These are phyloP conservation scores for Pterocarpus santalinus DNA, from an alignment of 306 rosid species.

Conservation along the genomic window DNA sequence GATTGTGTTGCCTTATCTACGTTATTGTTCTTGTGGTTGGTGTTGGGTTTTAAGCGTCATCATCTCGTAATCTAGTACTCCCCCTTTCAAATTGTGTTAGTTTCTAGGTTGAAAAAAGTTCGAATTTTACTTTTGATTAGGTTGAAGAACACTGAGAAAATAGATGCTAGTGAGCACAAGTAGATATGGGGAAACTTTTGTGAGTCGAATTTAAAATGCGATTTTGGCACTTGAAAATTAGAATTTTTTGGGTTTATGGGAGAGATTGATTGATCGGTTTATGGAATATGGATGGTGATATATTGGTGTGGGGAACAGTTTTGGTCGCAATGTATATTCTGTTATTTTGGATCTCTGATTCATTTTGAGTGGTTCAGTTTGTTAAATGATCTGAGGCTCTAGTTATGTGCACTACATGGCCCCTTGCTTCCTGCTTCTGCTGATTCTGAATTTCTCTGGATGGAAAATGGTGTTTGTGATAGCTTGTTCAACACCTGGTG, in stretches of 20 bases:
- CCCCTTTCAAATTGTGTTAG: background rate
- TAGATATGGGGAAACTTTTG: background rate
- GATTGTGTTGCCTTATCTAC: background rate
- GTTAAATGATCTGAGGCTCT: background rate
- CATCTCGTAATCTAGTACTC: background rate
- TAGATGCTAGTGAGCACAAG: background rate
- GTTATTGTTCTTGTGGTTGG: background rate
- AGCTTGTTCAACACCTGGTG: background rate
- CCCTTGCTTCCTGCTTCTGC: background rate
- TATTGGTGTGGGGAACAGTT: background rate
- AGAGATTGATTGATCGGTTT: background rate
- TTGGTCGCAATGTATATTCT: background rate
- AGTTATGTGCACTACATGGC: background rate
- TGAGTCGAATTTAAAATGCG: background rate
- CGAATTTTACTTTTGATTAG: background rate
- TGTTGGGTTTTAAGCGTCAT: slow-evolving; percentile 5
- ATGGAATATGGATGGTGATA: background rate
- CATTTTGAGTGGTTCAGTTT: background rate
- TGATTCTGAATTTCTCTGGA: slow-evolving; percentile 15
- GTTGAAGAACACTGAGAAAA: background rate
- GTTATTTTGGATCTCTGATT: slow-evolving; percentile 1
- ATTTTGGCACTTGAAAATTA: slow-evolving; percentile 14
- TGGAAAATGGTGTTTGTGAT: background rate
- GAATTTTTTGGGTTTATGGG: background rate
- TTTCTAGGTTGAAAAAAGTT: background rate